Conservation (phyloP, 192 early-diverging fungal species). For the Mortierella alpina region DNA sequence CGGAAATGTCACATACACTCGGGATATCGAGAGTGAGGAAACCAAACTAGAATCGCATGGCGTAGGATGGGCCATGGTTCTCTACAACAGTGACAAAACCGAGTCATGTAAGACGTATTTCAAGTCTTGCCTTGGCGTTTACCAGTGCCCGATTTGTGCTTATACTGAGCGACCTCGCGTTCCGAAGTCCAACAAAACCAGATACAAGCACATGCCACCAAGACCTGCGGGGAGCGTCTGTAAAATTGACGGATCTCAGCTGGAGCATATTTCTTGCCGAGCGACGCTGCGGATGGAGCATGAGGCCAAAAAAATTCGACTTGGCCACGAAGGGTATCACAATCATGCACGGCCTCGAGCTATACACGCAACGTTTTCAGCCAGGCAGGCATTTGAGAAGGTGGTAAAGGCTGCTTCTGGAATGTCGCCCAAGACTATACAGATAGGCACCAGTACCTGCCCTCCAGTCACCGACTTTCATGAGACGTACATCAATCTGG, state of each 20-base stretch:
- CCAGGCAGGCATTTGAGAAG: too few species aligned
- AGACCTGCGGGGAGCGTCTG: background rate
- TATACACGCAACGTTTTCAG: too few species aligned
- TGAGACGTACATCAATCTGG: too few species aligned
- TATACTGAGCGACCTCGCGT: constrained; percentile 1
- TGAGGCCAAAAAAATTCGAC: background rate
- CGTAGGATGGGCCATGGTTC: constrained; percentile 10
- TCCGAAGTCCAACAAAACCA: background rate
- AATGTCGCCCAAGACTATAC: too few species aligned
- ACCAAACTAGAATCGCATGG: background rate
- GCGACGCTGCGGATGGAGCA: background rate
- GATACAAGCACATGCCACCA: constrained; percentile 1
- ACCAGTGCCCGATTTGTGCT: constrained; percentile 1
- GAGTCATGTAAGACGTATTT: background rate
- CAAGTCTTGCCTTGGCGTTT: constrained; percentile 6
- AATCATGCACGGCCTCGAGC: too few species aligned
- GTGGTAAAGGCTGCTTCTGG: too few species aligned
- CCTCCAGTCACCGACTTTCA: too few species aligned
- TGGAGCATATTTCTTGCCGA: background rate
- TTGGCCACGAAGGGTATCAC: background rate
- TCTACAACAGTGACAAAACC: background rate
- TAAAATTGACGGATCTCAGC: background rate
- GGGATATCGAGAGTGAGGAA: background rate
- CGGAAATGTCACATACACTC: background rate
- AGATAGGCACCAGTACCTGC: too few species aligned